Percentiles rank a stretch among this genome's conserved stretches.
These are phyloP conservation scores for Saturnispora serradocipensis DNA, from an alignment of 805 yeast species.

Conservation along the genomic window DNA sequence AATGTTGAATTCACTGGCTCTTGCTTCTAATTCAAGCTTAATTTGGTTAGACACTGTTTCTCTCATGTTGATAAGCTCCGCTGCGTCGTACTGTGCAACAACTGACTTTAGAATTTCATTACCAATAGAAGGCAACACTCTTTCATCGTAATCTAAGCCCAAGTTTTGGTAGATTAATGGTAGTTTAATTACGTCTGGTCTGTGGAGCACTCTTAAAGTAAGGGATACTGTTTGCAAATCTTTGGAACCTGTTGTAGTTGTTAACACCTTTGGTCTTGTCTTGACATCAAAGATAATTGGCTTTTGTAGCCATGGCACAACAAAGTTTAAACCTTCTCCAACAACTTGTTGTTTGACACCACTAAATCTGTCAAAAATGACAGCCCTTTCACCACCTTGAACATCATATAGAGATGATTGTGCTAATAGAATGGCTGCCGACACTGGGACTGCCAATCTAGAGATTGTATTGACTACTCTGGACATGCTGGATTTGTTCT, in stretches of 20 bases:
- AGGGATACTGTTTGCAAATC: constrained; percentile 93
- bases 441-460: constrained; percentile 59
- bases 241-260: constrained; percentile 93
- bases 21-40: constrained; percentile 69
- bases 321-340: constrained; percentile 95
- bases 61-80: constrained; percentile 94
- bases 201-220: constrained; percentile 85
- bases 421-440: constrained; percentile 58
- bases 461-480: constrained; percentile 33
- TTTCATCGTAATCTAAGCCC: constrained; percentile 93
- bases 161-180: constrained; percentile 85
- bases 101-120: constrained; percentile 95
- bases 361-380: constrained; percentile 80
- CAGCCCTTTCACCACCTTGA: constrained; percentile 92
- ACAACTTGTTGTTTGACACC: constrained; percentile 86
- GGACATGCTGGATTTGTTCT: constrained; percentile 25
- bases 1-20: constrained; percentile 86
- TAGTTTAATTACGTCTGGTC: constrained; percentile 79
- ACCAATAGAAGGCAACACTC: constrained; percentile 95
- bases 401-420: constrained; percentile 90
- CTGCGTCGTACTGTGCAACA: constrained; percentile 98
- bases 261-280: constrained; percentile 88
- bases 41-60: constrained; percentile 87
- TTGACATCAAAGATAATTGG: constrained; percentile 88
- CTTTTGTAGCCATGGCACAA: constrained; percentile 92